Evolutionary conservation across 1,284 basidiomycete genomes (phyloP).

Genomic region (Somion occarium): DNA sequence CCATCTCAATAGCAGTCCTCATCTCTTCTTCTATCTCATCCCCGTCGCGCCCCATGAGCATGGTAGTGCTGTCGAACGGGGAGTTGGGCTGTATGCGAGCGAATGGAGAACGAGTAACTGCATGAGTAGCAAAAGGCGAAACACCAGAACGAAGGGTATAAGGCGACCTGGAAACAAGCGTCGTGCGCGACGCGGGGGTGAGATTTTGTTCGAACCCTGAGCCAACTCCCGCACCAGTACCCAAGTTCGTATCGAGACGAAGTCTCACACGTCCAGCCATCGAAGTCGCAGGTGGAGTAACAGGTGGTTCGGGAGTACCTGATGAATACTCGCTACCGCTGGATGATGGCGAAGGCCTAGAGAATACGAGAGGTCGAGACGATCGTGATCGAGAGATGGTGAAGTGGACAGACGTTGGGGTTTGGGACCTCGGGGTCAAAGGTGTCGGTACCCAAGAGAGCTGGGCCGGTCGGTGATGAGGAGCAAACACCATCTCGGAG

Average conservation of each 20-base stretch:
- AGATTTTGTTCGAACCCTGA: background rate
- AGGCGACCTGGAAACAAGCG: background rate
- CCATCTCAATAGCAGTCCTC: constrained; percentile 6
- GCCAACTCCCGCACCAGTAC: background rate
- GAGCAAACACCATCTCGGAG: constrained; percentile 59
- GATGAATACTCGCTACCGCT: constrained; percentile 5
- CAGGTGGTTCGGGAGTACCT: constrained; percentile 5
- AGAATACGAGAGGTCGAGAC: background rate
- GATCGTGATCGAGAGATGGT: background rate
- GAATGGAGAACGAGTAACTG: background rate
- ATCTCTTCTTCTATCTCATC: constrained; percentile 3
- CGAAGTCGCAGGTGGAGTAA: constrained; percentile 6
- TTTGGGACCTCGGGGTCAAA: constrained; percentile 18
- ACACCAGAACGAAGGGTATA: constrained; percentile 1
- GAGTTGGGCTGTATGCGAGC: background rate
- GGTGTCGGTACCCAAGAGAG: constrained; percentile 32
- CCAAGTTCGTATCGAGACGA: background rate
- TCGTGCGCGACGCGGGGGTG: background rate
- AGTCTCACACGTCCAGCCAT: background rate
- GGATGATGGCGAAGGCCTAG: background rate
- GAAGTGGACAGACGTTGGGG: constrained; percentile 2
- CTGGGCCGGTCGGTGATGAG: constrained; percentile 32
- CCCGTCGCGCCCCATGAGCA: constrained; percentile 1
- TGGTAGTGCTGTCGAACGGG: background rate
- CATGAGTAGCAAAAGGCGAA: background rate